Base-by-base conservation (phyloP, 2,329 filamentous ascomycete species). In the Paraphaeosphaeria minitans region DNA sequence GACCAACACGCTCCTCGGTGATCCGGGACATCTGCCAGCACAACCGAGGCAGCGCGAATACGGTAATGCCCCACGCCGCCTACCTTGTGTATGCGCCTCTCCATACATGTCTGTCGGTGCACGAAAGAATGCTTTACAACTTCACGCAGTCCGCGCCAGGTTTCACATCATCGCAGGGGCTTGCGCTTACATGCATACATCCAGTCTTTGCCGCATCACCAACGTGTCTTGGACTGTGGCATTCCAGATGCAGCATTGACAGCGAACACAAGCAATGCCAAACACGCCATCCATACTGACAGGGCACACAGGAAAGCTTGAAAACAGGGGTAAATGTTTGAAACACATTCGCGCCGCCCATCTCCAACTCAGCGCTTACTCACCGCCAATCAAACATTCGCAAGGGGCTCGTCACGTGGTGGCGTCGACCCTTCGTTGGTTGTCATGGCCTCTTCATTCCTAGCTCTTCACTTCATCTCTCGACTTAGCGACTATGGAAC, bases 321-420 rank as follows among this genome's bases (percentile, higher is more conserved):
- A 16, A 27, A 14, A 31, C 21, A 43, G 24, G 27, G 56, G 45
- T 42, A 48, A 43, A 42, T 62, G 64, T 67, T 69, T 63, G 66
- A 68, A 68, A 70, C 67, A 31, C 16, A 19, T 31, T 31, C 47
- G 53, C 43, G 48, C 29, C 48, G 29, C 19, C 50, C 21, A 45
- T 45, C 42, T 27, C 31, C 29, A 35, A n/a, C 41, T 31, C 31
- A 31, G 47, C 60, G 27, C 22, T 45, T 48, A 33, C 48, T 29
- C 43, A 29, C 51, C 33, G 13, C 68, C 68, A 70, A 69, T 70
- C 61, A 65, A 39, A 42, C 16, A 49, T 9, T 16, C 7, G 49
- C 27, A 9, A 43, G 49, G 52, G 43, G 39, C 45, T 22, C 16
- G 14, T 66, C 65, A 66, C 61, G 61, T 68, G 62, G 31, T 19